phyloP scores from a whole-genome alignment of 768 basidiomycete species.

The Auriscalpium microsporum region DNA sequence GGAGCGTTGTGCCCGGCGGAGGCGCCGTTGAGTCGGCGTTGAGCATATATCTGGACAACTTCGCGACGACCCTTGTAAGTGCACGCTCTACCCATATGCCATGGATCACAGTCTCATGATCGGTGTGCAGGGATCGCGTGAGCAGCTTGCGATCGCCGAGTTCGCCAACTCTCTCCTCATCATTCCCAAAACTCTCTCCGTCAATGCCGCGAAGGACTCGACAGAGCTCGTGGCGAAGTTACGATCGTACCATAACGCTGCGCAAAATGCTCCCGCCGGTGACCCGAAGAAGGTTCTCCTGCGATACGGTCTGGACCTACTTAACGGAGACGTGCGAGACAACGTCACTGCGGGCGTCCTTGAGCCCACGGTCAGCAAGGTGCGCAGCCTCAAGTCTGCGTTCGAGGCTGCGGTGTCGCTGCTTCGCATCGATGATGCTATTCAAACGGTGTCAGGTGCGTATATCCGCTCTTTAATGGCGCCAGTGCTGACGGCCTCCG shows the following conservation, averaged over 20 bases:
- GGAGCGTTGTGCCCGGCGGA: slow-evolving; percentile 91
- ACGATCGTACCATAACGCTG: slow-evolving; percentile 93
- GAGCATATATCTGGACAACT: slow-evolving; percentile 97
- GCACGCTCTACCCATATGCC: not conserved
- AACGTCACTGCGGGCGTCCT: slow-evolving; percentile 90
- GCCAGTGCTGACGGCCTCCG: not conserved
- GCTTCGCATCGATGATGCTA: slow-evolving; percentile 93
- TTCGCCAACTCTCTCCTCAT: slow-evolving; percentile 88
- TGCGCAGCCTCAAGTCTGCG: slow-evolving; percentile 93
- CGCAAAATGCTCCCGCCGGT: slow-evolving; percentile 82
- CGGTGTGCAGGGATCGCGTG: slow-evolving; percentile 75
- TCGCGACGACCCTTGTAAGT: slow-evolving; percentile 91
- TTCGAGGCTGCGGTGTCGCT: slow-evolving; percentile 94
- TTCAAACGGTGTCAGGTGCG: slow-evolving; percentile 81
- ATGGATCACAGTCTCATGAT: not conserved
- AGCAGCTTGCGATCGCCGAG: slow-evolving; percentile 98
- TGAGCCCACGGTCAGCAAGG: slow-evolving; percentile 95
- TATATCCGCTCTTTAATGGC: slow-evolving; percentile 1
- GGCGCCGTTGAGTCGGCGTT: slow-evolving; percentile 96
- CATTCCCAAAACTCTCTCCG: slow-evolving; percentile 93
- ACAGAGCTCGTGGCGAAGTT: slow-evolving; percentile 96
- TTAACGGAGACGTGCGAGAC: slow-evolving; percentile 92
- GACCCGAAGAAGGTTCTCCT: slow-evolving; percentile 88
- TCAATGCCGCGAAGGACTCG: slow-evolving; percentile 98
- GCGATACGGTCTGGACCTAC: slow-evolving; percentile 89